Conservation (phyloP, 2,329 filamentous ascomycete genomes). For the Lasiodiplodia theobromae region DNA sequence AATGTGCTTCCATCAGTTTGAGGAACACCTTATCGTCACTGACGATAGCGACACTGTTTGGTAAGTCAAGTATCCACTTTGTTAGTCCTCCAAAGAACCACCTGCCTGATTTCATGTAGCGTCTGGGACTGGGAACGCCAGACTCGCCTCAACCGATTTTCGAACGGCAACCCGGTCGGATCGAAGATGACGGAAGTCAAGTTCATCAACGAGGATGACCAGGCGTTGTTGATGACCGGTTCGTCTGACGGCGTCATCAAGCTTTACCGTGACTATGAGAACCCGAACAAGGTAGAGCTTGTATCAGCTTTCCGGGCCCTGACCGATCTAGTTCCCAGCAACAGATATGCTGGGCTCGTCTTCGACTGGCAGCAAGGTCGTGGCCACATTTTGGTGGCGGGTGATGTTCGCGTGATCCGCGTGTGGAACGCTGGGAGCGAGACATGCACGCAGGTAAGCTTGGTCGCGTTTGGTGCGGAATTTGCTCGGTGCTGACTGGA, state of each 20-base stretch:
- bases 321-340: constrained; percentile 92
- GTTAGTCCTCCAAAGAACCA: constrained; percentile 26
- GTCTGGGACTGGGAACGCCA: constrained; percentile 93
- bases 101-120: constrained; percentile 41
- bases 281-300: constrained; percentile 76
- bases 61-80: constrained; percentile 41
- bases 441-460: constrained; percentile 75
- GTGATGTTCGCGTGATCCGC: constrained; percentile 92
- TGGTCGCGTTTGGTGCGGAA: neutral
- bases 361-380: constrained; percentile 99
- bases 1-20: constrained; percentile 97
- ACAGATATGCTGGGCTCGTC: constrained; percentile 92
- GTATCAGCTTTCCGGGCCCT: constrained; percentile 91
- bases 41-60: constrained; percentile 90
- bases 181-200: constrained; percentile 94
- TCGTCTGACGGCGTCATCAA: constrained; percentile 95
- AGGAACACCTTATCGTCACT: constrained; percentile 91
- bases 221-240: constrained; percentile 91
- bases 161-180: constrained; percentile 89
- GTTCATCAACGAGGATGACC: constrained; percentile 98
- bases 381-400: constrained; percentile 91
- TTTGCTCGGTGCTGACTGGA: constrained; percentile 20
- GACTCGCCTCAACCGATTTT: constrained; percentile 80
- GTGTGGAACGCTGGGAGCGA: constrained; percentile 97
- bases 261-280: constrained; percentile 91